phyloP scores from a whole-genome alignment of 1,139 yeast genomes.

The Yamadazyma pseudoaaseri region DNA sequence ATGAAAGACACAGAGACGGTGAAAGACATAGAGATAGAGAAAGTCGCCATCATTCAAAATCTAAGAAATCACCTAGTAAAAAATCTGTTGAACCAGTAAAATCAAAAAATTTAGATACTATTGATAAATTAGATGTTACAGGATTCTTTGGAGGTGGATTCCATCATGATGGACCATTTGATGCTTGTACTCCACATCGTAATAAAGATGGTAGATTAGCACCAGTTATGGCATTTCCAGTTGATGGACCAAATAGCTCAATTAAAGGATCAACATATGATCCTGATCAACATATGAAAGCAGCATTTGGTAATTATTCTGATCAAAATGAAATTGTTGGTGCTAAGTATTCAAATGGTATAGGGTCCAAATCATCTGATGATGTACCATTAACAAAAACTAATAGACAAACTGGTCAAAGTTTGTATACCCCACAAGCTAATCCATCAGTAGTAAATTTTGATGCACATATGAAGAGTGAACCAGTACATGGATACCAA shows the following conservation, averaged over 20 bases:
- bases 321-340: constrained; percentile 41
- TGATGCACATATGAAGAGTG: constrained; percentile 67
- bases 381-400: constrained; percentile 13
- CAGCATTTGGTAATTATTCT: constrained; percentile 56
- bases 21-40: constrained; percentile 9
- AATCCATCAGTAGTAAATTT: constrained; percentile 60
- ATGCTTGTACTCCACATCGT: constrained; percentile 96
- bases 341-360: constrained; percentile 16
- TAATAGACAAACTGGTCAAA: constrained; percentile 15
- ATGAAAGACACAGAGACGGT: constrained; percentile 9
- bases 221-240: constrained; percentile 94
- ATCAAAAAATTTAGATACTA: constrained; percentile 76
- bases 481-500: constrained; percentile 78
- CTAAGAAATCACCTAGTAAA: constrained; percentile 33
- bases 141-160: constrained; percentile 94
- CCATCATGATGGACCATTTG: constrained; percentile 99
- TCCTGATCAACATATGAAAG: constrained; percentile 56
- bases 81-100: constrained; percentile 41
- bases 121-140: constrained; percentile 92
- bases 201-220: constrained; percentile 79
- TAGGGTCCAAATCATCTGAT: constrained; percentile 14
- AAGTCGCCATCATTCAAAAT: constrained; percentile 13
- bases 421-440: constrained; percentile 39
- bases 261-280: constrained; percentile 59
- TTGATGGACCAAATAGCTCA: constrained; percentile 89